These are phyloP conservation scores for Eutrema yunnanense DNA, from an alignment of 345 rosid species.

Conservation along the genomic window DNA sequence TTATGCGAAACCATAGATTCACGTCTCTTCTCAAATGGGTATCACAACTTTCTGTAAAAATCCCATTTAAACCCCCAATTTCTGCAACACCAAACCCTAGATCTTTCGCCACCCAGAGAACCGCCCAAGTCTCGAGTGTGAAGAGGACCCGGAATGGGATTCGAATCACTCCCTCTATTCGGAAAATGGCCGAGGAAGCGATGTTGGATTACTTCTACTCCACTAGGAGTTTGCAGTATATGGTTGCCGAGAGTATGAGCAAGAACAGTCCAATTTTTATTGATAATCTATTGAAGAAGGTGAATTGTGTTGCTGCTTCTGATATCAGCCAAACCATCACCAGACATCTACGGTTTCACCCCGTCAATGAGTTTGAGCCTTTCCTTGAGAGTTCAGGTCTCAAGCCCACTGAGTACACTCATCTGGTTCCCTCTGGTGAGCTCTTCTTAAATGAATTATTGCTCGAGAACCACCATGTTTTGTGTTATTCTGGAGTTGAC, in stretches of 20 bases:
- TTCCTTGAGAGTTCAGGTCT: conserved; percentile 83
- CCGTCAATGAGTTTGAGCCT: conserved; percentile 87
- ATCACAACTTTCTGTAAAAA: conserved; percentile 25
- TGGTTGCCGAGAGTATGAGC: conserved; percentile 64
- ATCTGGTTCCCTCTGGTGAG: conserved; percentile 45
- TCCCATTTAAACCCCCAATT: conserved; percentile 7
- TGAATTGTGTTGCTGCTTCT: conserved; percentile 11
- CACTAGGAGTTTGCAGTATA: conserved; percentile 56
- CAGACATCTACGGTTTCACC: conserved; percentile 58
- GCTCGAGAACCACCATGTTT: conserved; percentile 57
- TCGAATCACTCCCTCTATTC: conserved; percentile 27
- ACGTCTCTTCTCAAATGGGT: conserved; percentile 42
- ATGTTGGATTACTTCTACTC: conserved; percentile 60
- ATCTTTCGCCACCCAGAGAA: conserved; percentile 29
- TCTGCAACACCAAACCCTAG: conserved; percentile 36
- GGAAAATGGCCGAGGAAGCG: conserved; percentile 51
- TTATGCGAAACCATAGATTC: conserved; percentile 32
- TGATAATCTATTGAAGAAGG: conserved; percentile 37
- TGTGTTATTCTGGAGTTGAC: conserved; percentile 55
- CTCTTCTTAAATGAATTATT: conserved; percentile 54
- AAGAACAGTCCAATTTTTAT: conserved; percentile 61
- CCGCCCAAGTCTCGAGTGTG: conserved; percentile 3
- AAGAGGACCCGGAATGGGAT: not conserved
- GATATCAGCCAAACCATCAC: conserved; percentile 35
- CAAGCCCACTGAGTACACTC: conserved; percentile 39